These are phyloP conservation scores for Gynochthodes officinalis DNA, from an alignment of 257 asterid genomes.

Conservation along the genomic window DNA sequence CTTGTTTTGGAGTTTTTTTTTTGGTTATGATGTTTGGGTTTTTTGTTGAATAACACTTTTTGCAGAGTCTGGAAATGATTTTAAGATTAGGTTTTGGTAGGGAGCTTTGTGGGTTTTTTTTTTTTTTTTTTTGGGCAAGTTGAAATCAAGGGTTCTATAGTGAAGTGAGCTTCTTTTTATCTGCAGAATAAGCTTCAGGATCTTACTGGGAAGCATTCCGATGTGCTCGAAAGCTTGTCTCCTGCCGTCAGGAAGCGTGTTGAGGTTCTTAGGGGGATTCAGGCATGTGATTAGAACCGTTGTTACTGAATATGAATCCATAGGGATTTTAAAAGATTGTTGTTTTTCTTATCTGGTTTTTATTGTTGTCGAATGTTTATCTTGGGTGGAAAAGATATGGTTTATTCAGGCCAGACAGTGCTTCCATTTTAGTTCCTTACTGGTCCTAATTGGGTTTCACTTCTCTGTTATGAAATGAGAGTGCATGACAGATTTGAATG, in stretches of 20 bases:
- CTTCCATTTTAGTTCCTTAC: neutral
- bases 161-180: neutral
- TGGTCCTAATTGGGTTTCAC: neutral
- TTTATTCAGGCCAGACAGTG: neutral
- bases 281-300: slow-evolving; percentile 4
- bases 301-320: neutral
- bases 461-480: neutral
- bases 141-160: neutral
- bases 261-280: slow-evolving; percentile 32
- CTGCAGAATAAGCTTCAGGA: slow-evolving; percentile 28
- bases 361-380: too few relatives aligned
- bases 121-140: neutral
- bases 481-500: neutral
- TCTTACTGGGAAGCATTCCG: slow-evolving; percentile 31
- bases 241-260: slow-evolving; percentile 29
- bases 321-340: neutral
- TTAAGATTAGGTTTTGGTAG: neutral
- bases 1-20: too few relatives aligned
- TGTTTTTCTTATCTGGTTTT: neutral
- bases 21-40: too few relatives aligned
- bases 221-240: slow-evolving; percentile 25
- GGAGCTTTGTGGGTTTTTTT: neutral
- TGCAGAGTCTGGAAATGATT: neutral
- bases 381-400: neutral
- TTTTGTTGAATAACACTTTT: neutral